Evolutionary conservation across 2,329 filamentous ascomycete species (phyloP).

Genomic region (Talaromyces sp.): DNA sequence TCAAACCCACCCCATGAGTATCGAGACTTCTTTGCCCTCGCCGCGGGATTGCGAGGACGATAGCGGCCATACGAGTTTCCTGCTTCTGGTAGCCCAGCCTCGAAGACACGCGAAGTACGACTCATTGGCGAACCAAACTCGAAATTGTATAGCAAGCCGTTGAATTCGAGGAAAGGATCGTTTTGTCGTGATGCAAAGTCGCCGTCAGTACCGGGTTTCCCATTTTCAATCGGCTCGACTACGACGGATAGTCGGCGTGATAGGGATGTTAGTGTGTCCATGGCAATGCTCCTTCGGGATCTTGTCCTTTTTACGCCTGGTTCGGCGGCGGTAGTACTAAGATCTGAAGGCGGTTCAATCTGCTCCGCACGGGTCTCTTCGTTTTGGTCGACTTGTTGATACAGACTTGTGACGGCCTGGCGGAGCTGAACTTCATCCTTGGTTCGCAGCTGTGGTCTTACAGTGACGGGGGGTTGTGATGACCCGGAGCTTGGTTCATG

Average conservation of each 20-base stretch:
- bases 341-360: neutral
- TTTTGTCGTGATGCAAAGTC: neutral
- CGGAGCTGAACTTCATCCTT: constrained; percentile 1
- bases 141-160: constrained; percentile 6
- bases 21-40: neutral
- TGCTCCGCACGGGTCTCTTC: neutral
- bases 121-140: neutral
- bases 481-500: neutral
- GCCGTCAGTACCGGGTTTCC: neutral
- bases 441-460: neutral
- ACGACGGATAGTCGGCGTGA: constrained; percentile 1
- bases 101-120: neutral
- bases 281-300: neutral
- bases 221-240: neutral
- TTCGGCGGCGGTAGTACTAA: neutral
- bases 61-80: neutral
- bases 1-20: constrained; percentile 13
- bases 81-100: neutral
- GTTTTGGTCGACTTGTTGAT: neutral
- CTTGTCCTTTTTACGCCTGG: neutral
- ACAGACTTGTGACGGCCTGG: neutral
- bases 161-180: neutral
- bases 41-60: constrained; percentile 6
- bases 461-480: neutral
- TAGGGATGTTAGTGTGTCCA: neutral